A percentile compares a stretch with the other conserved stretches of the same genome.
These are phyloP conservation scores for Coniochaeta prunicola DNA, from an alignment of 2,329 filamentous ascomycete genomes.

Conservation along the genomic window DNA sequence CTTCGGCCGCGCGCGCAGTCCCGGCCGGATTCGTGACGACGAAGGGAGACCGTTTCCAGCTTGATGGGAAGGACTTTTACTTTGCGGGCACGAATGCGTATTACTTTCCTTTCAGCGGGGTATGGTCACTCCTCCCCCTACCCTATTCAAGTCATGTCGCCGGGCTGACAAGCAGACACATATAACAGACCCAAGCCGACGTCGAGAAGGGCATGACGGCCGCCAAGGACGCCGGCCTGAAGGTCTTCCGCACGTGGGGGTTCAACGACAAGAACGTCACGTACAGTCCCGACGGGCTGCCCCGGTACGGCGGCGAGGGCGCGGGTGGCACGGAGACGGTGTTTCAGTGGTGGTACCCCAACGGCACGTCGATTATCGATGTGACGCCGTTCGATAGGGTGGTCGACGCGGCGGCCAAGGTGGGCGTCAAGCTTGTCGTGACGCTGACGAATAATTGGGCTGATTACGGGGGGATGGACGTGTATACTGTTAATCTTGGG, in stretches of 20 bases:
- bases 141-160: too few species aligned
- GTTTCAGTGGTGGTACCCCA: constrained; percentile 36
- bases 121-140: too few species aligned
- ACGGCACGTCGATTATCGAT: constrained; percentile 38
- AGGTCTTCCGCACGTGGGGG: constrained; percentile 49
- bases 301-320: constrained; percentile 43
- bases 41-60: constrained; percentile 40
- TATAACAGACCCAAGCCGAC: constrained; percentile 27
- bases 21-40: constrained; percentile 39
- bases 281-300: constrained; percentile 34
- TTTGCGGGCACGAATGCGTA: constrained; percentile 52
- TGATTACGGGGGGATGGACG: constrained; percentile 53
- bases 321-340: constrained; percentile 35
- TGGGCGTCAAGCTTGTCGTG: constrained; percentile 44
- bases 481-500: constrained; percentile 48
- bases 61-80: constrained; percentile 47
- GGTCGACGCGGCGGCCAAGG: constrained; percentile 38
- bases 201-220: constrained; percentile 36
- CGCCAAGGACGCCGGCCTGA: constrained; percentile 39
- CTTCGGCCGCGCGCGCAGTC: constrained; percentile 6
- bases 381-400: constrained; percentile 42
- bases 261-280: constrained; percentile 51
- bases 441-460: constrained; percentile 47
- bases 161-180: too few species aligned
- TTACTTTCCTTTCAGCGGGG: constrained; percentile 47